phyloP scores from a whole-genome alignment of 495 filamentous ascomycete species.

The Pyronema domesticum region DNA sequence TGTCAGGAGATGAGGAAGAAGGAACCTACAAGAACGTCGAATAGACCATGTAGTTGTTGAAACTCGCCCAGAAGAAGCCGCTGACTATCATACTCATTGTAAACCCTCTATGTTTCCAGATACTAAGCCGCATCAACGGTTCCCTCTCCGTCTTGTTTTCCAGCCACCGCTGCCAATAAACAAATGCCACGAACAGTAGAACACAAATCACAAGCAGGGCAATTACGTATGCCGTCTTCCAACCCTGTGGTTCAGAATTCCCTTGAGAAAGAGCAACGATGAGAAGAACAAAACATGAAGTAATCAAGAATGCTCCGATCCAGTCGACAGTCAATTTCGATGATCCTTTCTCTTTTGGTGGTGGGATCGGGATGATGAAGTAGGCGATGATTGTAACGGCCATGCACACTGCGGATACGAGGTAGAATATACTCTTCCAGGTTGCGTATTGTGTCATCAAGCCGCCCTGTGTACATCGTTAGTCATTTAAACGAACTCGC shows the following conservation, averaged over 20 bases:
- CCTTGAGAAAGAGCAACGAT: constrained; percentile 48
- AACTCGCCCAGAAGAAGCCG: constrained; percentile 39
- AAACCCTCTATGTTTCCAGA: constrained; percentile 36
- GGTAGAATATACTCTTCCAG: constrained; percentile 51
- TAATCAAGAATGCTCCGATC: constrained; percentile 44
- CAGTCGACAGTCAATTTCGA: constrained; percentile 39
- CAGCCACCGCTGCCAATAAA: constrained; percentile 45
- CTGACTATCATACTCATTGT: constrained; percentile 43
- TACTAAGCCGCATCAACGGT: constrained; percentile 43
- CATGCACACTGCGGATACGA: constrained; percentile 44
- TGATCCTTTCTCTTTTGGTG: constrained; percentile 16
- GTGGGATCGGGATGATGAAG: constrained; percentile 47
- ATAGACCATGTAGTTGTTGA: constrained; percentile 42
- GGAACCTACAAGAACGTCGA: constrained; percentile 35
- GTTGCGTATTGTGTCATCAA: constrained; percentile 36
- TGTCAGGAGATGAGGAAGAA: neutral
- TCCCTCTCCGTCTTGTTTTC: constrained; percentile 30
- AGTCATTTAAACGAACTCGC: neutral
- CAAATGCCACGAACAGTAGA: constrained; percentile 39
- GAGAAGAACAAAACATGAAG: constrained; percentile 42
- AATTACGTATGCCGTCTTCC: constrained; percentile 47
- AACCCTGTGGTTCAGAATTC: constrained; percentile 39
- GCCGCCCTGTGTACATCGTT: constrained; percentile 23
- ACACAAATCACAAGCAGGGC: constrained; percentile 45
- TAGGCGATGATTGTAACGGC: constrained; percentile 40